Base-by-base conservation (phyloP, 2,329 filamentous ascomycete genomes). In the Proliferodiscus dingleyae region DNA sequence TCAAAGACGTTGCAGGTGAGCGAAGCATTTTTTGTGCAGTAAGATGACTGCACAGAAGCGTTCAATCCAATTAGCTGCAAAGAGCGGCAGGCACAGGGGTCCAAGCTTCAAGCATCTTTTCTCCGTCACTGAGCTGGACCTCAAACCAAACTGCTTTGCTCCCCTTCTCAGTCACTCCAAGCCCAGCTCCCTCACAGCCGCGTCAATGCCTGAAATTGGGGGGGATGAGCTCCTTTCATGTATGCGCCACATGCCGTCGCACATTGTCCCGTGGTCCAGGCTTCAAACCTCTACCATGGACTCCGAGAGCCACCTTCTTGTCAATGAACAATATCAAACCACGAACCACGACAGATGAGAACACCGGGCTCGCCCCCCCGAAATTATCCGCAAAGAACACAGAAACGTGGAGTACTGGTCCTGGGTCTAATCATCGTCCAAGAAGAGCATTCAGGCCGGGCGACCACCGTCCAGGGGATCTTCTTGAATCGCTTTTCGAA, bases 401-500 rank as follows among this genome's bases (percentile, higher is more conserved):
- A n/a, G 32, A 15, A 7, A 34, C 21, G 7, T 41, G 50, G 32
- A 30, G 26, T 7, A 11, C 10, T 5, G 19, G 24, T 18, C 26
- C 21, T 28, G 34, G 36, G 38, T 37, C 50, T 39, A 19, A 24
- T 10, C n/a, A 16, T 24, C 9, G 43, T 7, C 44, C 43, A 22
- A 36, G 29, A 16, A 51, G 24, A 36, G 16, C 6, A 21, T 26
- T 18, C 28, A 30, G 13, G 18, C 11, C 34, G 37, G 37, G 11
- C 22, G 37, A 11, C 33, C 24, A 11, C 45, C 32, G 37, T 18
- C 45, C 13, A 26, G 58, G 45, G 41, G 56, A 61, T 47, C 46
- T 51, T 11, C 56, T 64, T 7, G 61, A 64, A 47, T 54, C 56
- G 10, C 54, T 64, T 16, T 64, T 64, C 34, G 57, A 61, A 40